Evolutionary conservation across 2,329 filamentous ascomycete species (phyloP).

Genomic region (Xylariaceae sp.): DNA sequence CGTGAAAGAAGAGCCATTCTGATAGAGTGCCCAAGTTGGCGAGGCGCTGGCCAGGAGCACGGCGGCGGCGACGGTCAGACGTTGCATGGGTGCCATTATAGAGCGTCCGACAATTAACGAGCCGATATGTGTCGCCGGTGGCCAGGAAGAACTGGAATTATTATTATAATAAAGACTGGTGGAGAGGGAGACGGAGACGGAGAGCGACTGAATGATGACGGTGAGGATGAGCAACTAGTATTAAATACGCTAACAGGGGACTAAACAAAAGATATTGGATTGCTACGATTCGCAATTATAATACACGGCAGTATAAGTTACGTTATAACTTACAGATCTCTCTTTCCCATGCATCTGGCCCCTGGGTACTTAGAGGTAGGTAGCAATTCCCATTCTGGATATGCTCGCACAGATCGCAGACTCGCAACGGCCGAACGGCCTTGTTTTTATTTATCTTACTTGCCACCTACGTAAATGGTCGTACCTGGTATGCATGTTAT

Average conservation of each 20-base stretch:
- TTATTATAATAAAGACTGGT: neutral
- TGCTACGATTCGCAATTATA: neutral
- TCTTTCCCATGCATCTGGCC: neutral
- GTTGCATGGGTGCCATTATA: conserved; percentile 14
- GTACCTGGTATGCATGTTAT: conserved; percentile 19
- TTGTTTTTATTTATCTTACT: conserved; percentile 5
- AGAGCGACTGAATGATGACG: neutral
- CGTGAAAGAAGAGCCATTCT: conserved; percentile 65
- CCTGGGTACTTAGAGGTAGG: neutral
- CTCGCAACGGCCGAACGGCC: conserved; percentile 7
- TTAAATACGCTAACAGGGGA: neutral
- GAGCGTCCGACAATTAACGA: neutral
- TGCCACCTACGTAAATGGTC: conserved; percentile 25
- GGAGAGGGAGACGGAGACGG: neutral
- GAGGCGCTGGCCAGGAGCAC: conserved; percentile 30
- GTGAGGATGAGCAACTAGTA: neutral
- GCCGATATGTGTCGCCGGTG: neutral
- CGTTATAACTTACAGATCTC: conserved; percentile 1
- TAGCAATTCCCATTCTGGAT: neutral
- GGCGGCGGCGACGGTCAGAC: conserved; percentile 17
- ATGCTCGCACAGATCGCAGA: neutral
- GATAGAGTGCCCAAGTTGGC: conserved; percentile 56
- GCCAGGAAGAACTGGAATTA: neutral
- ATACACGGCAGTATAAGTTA: conserved; percentile 6
- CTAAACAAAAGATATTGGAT: neutral